phyloP scores from a whole-genome alignment of 2,329 filamentous ascomycete species.

The Trichoderma oligosporum region DNA sequence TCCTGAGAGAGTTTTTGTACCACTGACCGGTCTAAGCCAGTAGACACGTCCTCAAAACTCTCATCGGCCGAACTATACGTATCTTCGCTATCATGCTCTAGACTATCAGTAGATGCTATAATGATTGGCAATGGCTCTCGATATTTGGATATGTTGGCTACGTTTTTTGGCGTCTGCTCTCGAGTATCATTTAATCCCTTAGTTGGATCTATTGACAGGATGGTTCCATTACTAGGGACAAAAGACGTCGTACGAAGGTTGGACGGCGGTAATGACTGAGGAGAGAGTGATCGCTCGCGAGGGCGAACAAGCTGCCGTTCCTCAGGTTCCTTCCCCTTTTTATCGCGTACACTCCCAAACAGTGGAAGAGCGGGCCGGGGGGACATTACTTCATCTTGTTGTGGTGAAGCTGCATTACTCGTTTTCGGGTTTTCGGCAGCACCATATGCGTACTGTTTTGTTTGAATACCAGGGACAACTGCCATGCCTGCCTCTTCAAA shows the following conservation, averaged over 20 bases:
- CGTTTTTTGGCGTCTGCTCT: constrained; percentile 51
- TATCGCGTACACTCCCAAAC: constrained; percentile 70
- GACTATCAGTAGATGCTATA: constrained; percentile 65
- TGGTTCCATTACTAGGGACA: not conserved
- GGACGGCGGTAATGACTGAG: not conserved
- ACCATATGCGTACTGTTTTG: constrained; percentile 50
- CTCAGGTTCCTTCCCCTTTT: constrained; percentile 49
- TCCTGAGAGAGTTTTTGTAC: not conserved
- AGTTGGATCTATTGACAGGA: constrained; percentile 36
- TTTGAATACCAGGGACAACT: constrained; percentile 34
- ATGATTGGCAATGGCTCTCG: constrained; percentile 67
- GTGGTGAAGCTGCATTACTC: constrained; percentile 44
- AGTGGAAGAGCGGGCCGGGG: constrained; percentile 70
- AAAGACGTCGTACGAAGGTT: not conserved
- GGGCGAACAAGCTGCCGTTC: constrained; percentile 59
- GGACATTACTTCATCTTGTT: constrained; percentile 68
- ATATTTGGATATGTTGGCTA: constrained; percentile 54
- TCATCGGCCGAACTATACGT: constrained; percentile 34
- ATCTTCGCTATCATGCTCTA: constrained; percentile 60
- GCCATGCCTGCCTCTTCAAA: constrained; percentile 39
- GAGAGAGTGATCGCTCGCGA: constrained; percentile 4
- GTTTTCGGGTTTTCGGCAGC: constrained; percentile 44
- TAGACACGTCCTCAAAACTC: not conserved
- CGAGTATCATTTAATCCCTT: constrained; percentile 59
- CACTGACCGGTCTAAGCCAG: not conserved